Conservation (phyloP, 352 stramenopile genomes). For the Globisporangium carolinianum region DNA sequence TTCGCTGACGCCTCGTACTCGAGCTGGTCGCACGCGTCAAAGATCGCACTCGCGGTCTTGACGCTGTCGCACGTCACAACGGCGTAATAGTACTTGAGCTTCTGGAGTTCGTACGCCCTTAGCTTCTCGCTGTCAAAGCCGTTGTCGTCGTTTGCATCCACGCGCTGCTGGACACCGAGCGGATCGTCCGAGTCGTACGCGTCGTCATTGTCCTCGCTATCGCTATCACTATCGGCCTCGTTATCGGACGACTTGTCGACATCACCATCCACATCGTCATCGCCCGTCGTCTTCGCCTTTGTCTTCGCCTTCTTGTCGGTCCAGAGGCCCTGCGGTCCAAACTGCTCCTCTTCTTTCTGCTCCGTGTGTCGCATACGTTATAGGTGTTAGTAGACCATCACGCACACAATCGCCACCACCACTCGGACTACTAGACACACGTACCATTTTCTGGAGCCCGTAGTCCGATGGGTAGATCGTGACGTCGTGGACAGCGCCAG, state of each 20-base stretch:
- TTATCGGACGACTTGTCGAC: neutral
- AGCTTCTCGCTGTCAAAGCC: conserved; percentile 94
- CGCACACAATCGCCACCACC: neutral
- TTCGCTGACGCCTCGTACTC: conserved; percentile 97
- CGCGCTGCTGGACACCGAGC: conserved; percentile 59
- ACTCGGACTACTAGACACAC: conserved; percentile 2
- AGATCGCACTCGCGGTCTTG: conserved; percentile 89
- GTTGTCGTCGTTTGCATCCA: conserved; percentile 44
- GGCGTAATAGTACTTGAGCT: conserved; percentile 98
- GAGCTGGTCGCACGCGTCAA: conserved; percentile 95
- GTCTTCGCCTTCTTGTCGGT: conserved; percentile 27
- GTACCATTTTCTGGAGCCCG: conserved; percentile 91
- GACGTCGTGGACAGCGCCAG: conserved; percentile 86
- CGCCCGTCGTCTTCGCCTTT: conserved; percentile 6
- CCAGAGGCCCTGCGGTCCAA: conserved; percentile 62
- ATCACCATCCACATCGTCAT: conserved; percentile 16
- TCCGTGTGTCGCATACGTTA: no score
- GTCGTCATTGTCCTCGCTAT: conserved; percentile 18
- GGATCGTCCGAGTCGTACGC: conserved; percentile 67
- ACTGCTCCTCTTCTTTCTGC: conserved; percentile 76
- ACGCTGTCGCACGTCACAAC: conserved; percentile 91
- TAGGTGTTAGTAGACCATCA: no score
- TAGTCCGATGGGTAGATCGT: conserved; percentile 96
- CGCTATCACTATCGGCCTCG: neutral
- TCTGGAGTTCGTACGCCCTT: conserved; percentile 95